phyloP scores from a whole-genome alignment of 2,329 filamentous ascomycete genomes.

The Blumeria graminis region DNA sequence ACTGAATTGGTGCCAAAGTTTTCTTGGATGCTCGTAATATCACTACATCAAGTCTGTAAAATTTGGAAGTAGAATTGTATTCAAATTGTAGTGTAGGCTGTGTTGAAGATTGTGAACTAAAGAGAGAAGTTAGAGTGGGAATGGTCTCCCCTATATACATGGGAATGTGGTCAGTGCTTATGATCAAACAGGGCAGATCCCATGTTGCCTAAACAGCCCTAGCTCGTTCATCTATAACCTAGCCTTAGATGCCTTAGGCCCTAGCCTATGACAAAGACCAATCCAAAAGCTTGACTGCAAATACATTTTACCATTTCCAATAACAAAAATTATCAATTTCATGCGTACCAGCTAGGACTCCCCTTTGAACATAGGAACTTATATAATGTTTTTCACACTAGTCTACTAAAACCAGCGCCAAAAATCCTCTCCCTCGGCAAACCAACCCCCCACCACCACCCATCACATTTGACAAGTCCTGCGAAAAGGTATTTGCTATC shows the following conservation, averaged over 20 bases:
- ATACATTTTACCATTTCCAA: background rate
- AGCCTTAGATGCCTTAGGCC: too few relatives aligned
- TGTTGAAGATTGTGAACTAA: too few relatives aligned
- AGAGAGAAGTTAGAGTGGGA: too few relatives aligned
- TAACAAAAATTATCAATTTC: slow-evolving; percentile 1
- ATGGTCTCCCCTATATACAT: too few relatives aligned
- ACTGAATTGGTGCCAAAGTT: background rate
- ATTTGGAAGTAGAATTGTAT: too few relatives aligned
- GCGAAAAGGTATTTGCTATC: background rate
- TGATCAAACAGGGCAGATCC: too few relatives aligned
- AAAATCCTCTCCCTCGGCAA: background rate
- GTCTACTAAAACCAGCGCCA: background rate
- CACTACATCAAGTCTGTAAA: too few relatives aligned
- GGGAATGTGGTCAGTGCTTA: too few relatives aligned
- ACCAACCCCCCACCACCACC: background rate
- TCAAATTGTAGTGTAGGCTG: too few relatives aligned
- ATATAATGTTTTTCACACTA: background rate
- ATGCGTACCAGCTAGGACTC: background rate
- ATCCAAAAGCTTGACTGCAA: slow-evolving; percentile 1
- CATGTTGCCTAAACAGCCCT: too few relatives aligned
- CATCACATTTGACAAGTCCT: background rate
- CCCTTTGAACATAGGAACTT: background rate
- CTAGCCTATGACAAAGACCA: too few relatives aligned
- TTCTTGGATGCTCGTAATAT: background rate
- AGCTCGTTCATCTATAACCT: too few relatives aligned